A percentile compares a stretch with the other conserved stretches of the same genome.
These are phyloP conservation scores for Fraxinus quadrangulata DNA, from an alignment of 257 asterid genomes.

Conservation along the genomic window DNA sequence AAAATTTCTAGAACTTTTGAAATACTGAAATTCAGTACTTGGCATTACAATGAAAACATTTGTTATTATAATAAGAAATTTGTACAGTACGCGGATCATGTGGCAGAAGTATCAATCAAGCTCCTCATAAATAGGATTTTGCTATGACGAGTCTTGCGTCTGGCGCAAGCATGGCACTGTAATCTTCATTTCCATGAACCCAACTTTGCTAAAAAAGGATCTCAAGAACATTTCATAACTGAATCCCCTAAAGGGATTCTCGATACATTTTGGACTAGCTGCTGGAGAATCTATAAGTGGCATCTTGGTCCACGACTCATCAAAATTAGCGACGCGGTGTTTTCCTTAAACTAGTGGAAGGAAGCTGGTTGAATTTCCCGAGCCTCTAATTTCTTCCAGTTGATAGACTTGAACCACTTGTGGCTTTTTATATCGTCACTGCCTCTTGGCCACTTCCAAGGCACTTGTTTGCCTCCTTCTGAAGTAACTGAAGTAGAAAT, in stretches of 20 bases:
- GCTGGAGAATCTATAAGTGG: constrained; percentile 67
- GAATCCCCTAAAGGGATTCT: constrained; percentile 65
- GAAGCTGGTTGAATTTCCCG: constrained; percentile 67
- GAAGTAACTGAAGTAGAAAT: constrained; percentile 52
- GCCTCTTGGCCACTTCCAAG: constrained; percentile 61
- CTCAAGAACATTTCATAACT: constrained; percentile 22
- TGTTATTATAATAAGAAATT: no score
- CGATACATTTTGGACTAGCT: constrained; percentile 56
- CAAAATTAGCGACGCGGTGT: constrained; percentile 74
- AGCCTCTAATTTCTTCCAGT: constrained; percentile 73
- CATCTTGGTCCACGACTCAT: constrained; percentile 66
- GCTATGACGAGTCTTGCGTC: no score
- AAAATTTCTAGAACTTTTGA: no score
- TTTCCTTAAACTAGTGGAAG: constrained; percentile 66
- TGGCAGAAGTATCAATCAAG: no score
- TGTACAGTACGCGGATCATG: no score
- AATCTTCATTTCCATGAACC: neutral
- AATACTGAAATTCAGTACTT: no score
- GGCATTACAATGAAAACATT: no score
- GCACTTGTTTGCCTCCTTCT: constrained; percentile 62
- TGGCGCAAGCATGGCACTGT: no score
- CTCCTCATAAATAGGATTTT: no score
- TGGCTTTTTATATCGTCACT: constrained; percentile 59
- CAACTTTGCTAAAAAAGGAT: neutral
- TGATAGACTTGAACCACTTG: constrained; percentile 68